Conservation (phyloP, 1,139 yeast species). For the Scheffersomyces insectosa region DNA sequence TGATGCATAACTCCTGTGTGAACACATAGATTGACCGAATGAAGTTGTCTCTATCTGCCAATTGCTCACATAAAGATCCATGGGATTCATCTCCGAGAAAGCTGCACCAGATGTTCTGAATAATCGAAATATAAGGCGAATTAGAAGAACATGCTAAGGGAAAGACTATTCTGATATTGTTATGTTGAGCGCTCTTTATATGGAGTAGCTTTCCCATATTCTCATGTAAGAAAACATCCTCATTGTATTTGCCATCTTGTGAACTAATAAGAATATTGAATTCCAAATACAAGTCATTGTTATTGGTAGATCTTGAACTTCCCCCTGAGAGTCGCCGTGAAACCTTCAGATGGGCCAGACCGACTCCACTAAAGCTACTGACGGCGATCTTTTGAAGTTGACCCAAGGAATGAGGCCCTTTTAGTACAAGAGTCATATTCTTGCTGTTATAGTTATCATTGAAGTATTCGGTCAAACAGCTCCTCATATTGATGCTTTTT, state of each 20-base stretch:
- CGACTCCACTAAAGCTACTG: constrained; percentile 36
- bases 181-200: constrained; percentile 4
- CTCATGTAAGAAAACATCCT: not conserved
- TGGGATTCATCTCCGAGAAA: constrained; percentile 60
- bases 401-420: constrained; percentile 66
- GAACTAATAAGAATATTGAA: too few species aligned
- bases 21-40: constrained; percentile 39
- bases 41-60: constrained; percentile 22
- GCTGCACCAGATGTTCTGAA: constrained; percentile 51
- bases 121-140: constrained; percentile 19
- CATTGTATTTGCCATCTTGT: too few species aligned
- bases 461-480: constrained; percentile 28
- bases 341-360: too few species aligned
- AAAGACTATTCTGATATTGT: constrained; percentile 35
- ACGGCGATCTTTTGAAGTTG: constrained; percentile 52
- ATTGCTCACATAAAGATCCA: constrained; percentile 42
- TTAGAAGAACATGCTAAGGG: constrained; percentile 24
- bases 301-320: too few species aligned
- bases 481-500: constrained; percentile 19
- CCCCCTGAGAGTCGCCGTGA: too few species aligned
- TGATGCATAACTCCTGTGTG: constrained; percentile 35
- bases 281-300: too few species aligned
- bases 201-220: constrained; percentile 6
- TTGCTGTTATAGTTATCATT: constrained; percentile 28
- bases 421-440: constrained; percentile 56